Base-by-base conservation (phyloP, 2,329 filamentous ascomycete species). In the Aspergillus quadricinctus region DNA sequence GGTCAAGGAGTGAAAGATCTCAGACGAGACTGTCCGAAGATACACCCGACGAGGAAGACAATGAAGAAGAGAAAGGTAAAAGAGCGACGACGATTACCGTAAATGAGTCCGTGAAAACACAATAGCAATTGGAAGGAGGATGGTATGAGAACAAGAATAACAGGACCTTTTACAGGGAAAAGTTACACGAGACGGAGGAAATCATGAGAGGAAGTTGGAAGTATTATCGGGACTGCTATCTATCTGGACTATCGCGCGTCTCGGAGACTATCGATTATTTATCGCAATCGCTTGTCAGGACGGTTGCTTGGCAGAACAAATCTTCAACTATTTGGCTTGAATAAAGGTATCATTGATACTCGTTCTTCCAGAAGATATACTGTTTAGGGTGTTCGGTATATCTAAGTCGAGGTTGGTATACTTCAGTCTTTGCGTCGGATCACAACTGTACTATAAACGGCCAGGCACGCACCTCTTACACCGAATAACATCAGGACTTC, bases 261-360 rank as follows among this genome's bases (percentile, higher is more conserved):
- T 49, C 57, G 53, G 54, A 56, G 55, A 57, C 60, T 60, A 62
- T 62, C 60, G 48, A 56, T 54, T 57, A 62, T 62, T 62, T 55
- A 60, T 60, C 60, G 51, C 43, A 37, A 51, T 56, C 52, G 10
- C n/a, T 43, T 14, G 48, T 55, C 29, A 52, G 51, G 52, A 57
- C 55, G 41, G 29, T 49, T 55, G 57, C 58, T 61, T 60, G 55
- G 57, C 55, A 37, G 14, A 35, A 28, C 40, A 37, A 28, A 19
- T 19, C 23, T 27, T 37, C 40, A 23, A 17, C 11, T 19, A 29
- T 27, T 43, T 11, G 41, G 40, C 10, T 23, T 14, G 7, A 21
- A 8, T 17, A 37, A 37, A 37, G 31, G 4, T 17, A 35, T 17
- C 27, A 35, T 46, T 27, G 28, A 11, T 25, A 7, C 17, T 48